Evolutionary conservation across 306 rosid species (phyloP), one percentile per base, ranked within the genome.

Genomic region (Cajanus cajan): DNA sequence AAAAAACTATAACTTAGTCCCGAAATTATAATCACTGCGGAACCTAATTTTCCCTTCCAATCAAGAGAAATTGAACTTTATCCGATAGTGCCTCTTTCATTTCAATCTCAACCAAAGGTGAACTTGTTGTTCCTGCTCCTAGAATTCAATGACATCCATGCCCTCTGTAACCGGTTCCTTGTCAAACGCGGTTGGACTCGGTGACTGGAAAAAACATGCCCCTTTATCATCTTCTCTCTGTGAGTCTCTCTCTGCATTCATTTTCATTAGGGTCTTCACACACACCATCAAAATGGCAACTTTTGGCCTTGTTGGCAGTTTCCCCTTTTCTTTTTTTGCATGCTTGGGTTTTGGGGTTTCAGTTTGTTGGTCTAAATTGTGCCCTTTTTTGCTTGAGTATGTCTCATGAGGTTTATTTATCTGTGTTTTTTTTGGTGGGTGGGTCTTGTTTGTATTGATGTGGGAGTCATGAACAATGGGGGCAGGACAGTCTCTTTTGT

Each of bases 101-200:
- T 7, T 48, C 61, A 71, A 4, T 71, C 76, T 51, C 45, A 45
- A 18, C 54, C 78, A 18, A 54, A 41, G 15, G 25, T 19, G 6
- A 9, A 34, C 7, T 4, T 13, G 5, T 75, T 74, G 16, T 40
- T 18, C 15, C 47, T 76, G 4, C n/a, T 4, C 10, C 63, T 66
- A 65, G 68, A 72, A 73, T 43, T 45, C 85, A 75, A 89, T 89
- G 97, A 82, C 88, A 73, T 80, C 92, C 75, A 80, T 84, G 22
- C 68, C 83, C 50, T 79, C 90, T 68, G 34, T 87, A 28, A 80
- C 83, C 9, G 85, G 78, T 76, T 87, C 79, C 18, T 21, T 82
- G 13, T 78, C 88, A 21, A 88, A 83, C 76, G 62, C 83, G 10
- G 72, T 59, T 8, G 87, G 85, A 52, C 48, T 84, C 37, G 47